These are phyloP conservation scores for Phytophthora idaei DNA, from an alignment of 352 stramenopile genomes.

Conservation along the genomic window DNA sequence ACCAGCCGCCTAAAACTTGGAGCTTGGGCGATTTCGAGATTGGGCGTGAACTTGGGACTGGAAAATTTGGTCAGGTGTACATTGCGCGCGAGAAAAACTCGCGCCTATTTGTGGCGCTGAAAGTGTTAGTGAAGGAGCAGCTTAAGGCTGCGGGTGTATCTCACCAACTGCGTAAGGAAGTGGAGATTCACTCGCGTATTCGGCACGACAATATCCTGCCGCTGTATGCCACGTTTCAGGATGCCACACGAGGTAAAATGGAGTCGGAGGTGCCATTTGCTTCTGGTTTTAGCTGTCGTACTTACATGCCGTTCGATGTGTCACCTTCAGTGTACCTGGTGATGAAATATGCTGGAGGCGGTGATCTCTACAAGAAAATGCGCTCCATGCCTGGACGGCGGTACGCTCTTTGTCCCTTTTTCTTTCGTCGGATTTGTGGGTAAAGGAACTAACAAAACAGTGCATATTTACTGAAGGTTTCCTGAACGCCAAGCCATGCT, in stretches of 20 bases:
- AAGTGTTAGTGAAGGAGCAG: slow-evolving; percentile 91
- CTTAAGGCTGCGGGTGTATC: slow-evolving; percentile 66
- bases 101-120: slow-evolving; percentile 83
- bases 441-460: not conserved
- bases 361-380: slow-evolving; percentile 87
- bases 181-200: slow-evolving; percentile 92
- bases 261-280: not conserved
- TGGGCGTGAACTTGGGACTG: slow-evolving; percentile 76
- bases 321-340: slow-evolving; percentile 79
- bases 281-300: not conserved
- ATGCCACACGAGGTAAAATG: slow-evolving; percentile 57
- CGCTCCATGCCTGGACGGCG: slow-evolving; percentile 49
- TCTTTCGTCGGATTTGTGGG: not conserved
- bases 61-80: slow-evolving; percentile 92
- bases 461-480: slow-evolving; percentile 37
- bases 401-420: slow-evolving; percentile 26
- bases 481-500: slow-evolving; percentile 65
- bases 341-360: slow-evolving; percentile 84
- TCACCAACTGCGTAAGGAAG: slow-evolving; percentile 88
- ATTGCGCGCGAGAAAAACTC: slow-evolving; percentile 86
- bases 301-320: not conserved
- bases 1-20: slow-evolving; percentile 64
- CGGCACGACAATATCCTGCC: slow-evolving; percentile 88
- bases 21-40: slow-evolving; percentile 90
- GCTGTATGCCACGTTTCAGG: slow-evolving; percentile 87